These are phyloP conservation scores for Tephrocybe sp. DNA, from an alignment of 768 basidiomycete genomes.

Conservation along the genomic window DNA sequence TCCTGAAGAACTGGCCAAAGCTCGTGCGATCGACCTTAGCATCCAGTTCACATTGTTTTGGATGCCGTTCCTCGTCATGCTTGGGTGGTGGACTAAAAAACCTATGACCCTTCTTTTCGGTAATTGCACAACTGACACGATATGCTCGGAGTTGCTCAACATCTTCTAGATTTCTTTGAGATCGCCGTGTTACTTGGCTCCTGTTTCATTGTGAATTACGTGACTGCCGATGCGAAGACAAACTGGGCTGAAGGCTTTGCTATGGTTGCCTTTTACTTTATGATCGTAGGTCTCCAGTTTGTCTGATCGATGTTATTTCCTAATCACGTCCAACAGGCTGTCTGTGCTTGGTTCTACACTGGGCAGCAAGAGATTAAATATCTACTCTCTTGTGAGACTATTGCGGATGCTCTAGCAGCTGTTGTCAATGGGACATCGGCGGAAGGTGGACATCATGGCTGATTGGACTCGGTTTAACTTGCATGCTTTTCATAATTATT, in stretches of 20 bases:
- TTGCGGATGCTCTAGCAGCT: constrained; percentile 33
- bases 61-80: constrained; percentile 70
- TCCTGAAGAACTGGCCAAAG: constrained; percentile 62
- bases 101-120: constrained; percentile 71
- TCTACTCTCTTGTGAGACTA: constrained; percentile 40
- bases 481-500: no score
- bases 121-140: constrained; percentile 27
- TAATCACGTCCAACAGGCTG: constrained; percentile 35
- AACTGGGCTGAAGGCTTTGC: constrained; percentile 76
- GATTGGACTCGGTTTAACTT: neutral
- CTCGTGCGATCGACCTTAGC: constrained; percentile 71
- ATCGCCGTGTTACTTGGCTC: constrained; percentile 63
- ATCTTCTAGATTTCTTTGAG: constrained; percentile 62
- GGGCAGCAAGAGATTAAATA: constrained; percentile 51
- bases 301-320: neutral
- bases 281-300: constrained; percentile 47
- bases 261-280: constrained; percentile 65
- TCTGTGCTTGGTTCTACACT: constrained; percentile 68
- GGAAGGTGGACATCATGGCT: neutral
- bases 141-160: constrained; percentile 2
- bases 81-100: constrained; percentile 65
- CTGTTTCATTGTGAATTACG: constrained; percentile 78
- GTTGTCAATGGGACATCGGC: constrained; percentile 10
- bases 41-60: constrained; percentile 80
- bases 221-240: constrained; percentile 76